Evolutionary conservation across 352 stramenopile genomes (phyloP).

Genomic region (Elongisporangium prolatum): DNA sequence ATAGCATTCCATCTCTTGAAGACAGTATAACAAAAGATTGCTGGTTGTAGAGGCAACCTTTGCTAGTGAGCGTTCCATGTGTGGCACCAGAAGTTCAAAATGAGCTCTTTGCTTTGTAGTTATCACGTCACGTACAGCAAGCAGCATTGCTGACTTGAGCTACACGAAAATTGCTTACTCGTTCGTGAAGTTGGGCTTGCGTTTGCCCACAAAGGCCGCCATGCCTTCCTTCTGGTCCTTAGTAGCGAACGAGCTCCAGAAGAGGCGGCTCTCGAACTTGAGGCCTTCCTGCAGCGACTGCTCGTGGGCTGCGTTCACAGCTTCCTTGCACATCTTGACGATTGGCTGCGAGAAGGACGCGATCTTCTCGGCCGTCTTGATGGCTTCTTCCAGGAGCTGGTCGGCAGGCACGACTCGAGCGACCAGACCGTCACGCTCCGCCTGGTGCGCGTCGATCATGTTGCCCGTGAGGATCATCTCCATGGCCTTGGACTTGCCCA

Average conservation of each 20-base stretch:
- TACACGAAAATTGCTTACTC: constrained; percentile 67
- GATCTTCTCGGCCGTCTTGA: constrained; percentile 97
- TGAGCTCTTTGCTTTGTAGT: too few species aligned
- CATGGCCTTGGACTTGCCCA: constrained; percentile 99
- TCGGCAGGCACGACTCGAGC: constrained; percentile 91
- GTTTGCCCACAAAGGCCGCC: constrained; percentile 97
- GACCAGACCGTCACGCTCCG: constrained; percentile 91
- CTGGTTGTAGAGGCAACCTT: too few species aligned
- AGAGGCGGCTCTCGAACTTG: constrained; percentile 96
- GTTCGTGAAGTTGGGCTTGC: constrained; percentile 93
- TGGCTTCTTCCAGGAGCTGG: constrained; percentile 90
- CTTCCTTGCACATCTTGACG: constrained; percentile 97
- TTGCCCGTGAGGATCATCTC: constrained; percentile 98
- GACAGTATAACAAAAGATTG: too few species aligned
- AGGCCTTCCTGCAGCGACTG: constrained; percentile 93
- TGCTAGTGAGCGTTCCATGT: too few species aligned
- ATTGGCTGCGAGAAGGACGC: constrained; percentile 93
- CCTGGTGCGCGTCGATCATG: constrained; percentile 95
- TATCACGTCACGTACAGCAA: too few species aligned
- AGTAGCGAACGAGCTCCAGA: constrained; percentile 97
- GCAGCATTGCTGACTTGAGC: too few species aligned
- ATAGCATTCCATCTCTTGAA: too few species aligned
- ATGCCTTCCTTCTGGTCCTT: constrained; percentile 95
- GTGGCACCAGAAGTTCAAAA: too few species aligned
- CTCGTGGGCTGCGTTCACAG: constrained; percentile 91